Percentiles rank a stretch among this genome's conserved stretches.
These are phyloP conservation scores for Nakaseomyces uthaithaninus DNA, from an alignment of 1,139 yeast genomes.

Conservation along the genomic window DNA sequence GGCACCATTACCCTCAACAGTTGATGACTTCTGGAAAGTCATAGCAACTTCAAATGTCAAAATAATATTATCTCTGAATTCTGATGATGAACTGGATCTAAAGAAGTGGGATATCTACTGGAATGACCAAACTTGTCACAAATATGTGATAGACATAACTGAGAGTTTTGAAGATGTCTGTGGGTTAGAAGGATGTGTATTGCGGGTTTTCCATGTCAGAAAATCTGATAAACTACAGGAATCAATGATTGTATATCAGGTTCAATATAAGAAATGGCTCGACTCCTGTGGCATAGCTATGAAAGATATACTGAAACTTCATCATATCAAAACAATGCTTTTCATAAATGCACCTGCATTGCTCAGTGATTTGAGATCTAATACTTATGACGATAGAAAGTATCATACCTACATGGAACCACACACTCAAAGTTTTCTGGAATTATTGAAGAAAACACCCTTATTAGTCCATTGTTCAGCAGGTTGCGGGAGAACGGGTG, in stretches of 20 bases:
- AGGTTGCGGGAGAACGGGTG: conserved; percentile 90
- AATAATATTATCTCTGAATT: conserved; percentile 62
- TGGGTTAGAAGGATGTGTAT: conserved; percentile 29
- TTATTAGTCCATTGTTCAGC: conserved; percentile 79
- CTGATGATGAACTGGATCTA: conserved; percentile 44
- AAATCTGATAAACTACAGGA: conserved; percentile 11
- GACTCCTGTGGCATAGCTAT: conserved; percentile 66
- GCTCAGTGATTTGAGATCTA: conserved; percentile 14
- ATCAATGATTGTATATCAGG: conserved; percentile 42
- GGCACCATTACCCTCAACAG: conserved; percentile 71
- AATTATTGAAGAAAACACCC: conserved; percentile 30
- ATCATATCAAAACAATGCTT: conserved; percentile 42
- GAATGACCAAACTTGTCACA: conserved; percentile 32
- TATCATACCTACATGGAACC: neutral
- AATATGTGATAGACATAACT: conserved; percentile 26
- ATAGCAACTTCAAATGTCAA: conserved; percentile 54
- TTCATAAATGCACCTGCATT: conserved; percentile 15
- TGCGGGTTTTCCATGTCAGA: conserved; percentile 29
- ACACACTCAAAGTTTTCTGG: neutral
- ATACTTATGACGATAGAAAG: conserved; percentile 7
- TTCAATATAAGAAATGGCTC: conserved; percentile 73
- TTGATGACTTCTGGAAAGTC: conserved; percentile 77
- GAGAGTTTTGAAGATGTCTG: conserved; percentile 28
- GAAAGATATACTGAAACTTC: conserved; percentile 45
- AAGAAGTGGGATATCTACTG: conserved; percentile 53